Conservation (phyloP, 208 protist species). For the Acanthamoeba lugdunensis region DNA sequence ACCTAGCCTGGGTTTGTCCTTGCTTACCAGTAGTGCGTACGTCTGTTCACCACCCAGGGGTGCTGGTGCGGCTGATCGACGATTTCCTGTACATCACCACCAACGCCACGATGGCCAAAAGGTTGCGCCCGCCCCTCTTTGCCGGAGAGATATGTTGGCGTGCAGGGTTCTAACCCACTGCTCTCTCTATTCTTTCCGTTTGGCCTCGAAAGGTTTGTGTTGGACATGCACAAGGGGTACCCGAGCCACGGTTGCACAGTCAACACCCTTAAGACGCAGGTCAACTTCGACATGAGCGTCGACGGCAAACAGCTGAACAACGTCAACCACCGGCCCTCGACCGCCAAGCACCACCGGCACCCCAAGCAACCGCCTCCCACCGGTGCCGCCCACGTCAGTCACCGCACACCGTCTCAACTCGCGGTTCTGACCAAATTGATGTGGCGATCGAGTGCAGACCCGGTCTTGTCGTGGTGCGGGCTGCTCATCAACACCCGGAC, state of each 20-base stretch:
- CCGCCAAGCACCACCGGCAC: neutral
- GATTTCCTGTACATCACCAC: slow-evolving; percentile 74
- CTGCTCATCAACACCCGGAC: slow-evolving; percentile 69
- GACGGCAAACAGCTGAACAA: slow-evolving; percentile 24
- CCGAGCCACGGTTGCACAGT: slow-evolving; percentile 52
- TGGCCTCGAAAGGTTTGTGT: slow-evolving; percentile 26
- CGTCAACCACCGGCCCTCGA: neutral
- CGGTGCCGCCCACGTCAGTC: neutral
- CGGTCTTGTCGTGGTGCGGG: slow-evolving; percentile 65
- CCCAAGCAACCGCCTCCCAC: neutral
- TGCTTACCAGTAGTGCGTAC: neutral
- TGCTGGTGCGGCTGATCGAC: slow-evolving; percentile 68
- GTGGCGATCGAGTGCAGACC: neutral
- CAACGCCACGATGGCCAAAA: slow-evolving; percentile 15
- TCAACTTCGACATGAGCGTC: slow-evolving; percentile 63
- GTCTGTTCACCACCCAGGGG: neutral
- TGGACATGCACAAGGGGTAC: slow-evolving; percentile 69
- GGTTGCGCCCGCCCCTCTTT: neutral
- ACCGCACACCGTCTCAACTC: neutral
- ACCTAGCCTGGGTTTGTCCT: neutral
- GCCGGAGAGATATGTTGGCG: no score
- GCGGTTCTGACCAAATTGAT: no score
- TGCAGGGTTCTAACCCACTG: no score
- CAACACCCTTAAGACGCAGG: slow-evolving; percentile 63
- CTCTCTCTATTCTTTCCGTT: neutral